A percentile compares a stretch with the other conserved stretches of the same genome.
These are phyloP conservation scores for Prunus dulcis DNA, from an alignment of 306 rosid species.

Conservation along the genomic window DNA sequence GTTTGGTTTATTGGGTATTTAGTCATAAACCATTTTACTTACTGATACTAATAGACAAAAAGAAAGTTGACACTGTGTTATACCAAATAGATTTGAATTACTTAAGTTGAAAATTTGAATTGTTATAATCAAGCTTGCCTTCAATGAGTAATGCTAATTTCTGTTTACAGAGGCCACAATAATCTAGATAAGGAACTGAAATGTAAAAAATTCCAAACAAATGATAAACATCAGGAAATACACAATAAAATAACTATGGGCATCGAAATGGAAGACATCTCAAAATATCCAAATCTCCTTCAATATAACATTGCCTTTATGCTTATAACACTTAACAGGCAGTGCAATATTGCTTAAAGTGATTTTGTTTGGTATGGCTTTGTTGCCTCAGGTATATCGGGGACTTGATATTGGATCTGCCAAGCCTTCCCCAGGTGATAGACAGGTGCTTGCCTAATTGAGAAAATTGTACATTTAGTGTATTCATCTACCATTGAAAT, in stretches of 20 bases:
- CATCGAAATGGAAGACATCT: not conserved
- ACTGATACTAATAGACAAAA: not conserved
- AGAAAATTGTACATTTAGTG: not conserved
- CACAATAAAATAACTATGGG: not conserved
- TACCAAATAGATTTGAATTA: not conserved
- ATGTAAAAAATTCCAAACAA: too few species aligned
- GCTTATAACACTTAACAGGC: not conserved
- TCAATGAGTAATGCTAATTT: not conserved
- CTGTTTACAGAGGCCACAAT: not conserved
- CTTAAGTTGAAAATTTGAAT: not conserved
- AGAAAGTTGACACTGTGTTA: not conserved
- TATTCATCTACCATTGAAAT: not conserved
- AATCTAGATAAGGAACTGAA: too few species aligned
- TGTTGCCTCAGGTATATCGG: constrained; percentile 56
- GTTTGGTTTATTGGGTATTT: not conserved
- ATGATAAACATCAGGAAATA: not conserved
- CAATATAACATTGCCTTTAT: not conserved
- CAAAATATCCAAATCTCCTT: not conserved
- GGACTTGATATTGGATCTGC: constrained; percentile 97
- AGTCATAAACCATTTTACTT: not conserved
- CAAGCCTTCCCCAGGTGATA: constrained; percentile 69
- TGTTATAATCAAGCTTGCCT: not conserved
- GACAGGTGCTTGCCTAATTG: constrained; percentile 54
- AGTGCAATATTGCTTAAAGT: not conserved
- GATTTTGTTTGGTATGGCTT: constrained; percentile 5